Percentiles rank a stretch among this genome's conserved stretches.
phyloP scores from a whole-genome alignment of 139 green algal species.

The Spirogloea muscicola region DNA sequence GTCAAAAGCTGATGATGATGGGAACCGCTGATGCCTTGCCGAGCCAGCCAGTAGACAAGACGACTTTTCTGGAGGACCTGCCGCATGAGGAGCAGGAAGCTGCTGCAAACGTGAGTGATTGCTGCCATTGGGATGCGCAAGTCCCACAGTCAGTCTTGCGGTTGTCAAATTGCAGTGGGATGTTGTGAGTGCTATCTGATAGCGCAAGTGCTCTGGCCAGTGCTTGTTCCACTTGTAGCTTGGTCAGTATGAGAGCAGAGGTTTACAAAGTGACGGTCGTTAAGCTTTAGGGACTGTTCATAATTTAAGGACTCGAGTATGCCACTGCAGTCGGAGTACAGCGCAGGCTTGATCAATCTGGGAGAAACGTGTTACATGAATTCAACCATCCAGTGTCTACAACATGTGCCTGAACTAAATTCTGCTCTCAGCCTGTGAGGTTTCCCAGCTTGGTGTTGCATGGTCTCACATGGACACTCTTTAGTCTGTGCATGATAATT shows the following conservation, averaged over 20 bases:
- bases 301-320: too few relatives aligned
- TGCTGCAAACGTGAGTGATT: constrained; percentile 47
- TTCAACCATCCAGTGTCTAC: constrained; percentile 86
- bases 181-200: too few relatives aligned
- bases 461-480: too few relatives aligned
- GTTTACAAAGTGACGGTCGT: too few relatives aligned
- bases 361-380: constrained; percentile 99
- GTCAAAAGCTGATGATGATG: constrained; percentile 92
- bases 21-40: constrained; percentile 76
- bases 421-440: constrained; percentile 1
- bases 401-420: constrained; percentile 67
- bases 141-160: too few relatives aligned
- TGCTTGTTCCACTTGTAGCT: too few relatives aligned
- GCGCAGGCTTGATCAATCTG: constrained; percentile 84
- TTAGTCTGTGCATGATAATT: too few relatives aligned
- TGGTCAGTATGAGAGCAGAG: too few relatives aligned
- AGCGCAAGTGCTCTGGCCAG: too few relatives aligned
- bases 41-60: constrained; percentile 61
- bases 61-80: constrained; percentile 91
- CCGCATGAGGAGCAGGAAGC: constrained; percentile 76
- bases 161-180: too few relatives aligned
- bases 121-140: too few relatives aligned
- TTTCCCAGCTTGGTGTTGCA: too few relatives aligned
- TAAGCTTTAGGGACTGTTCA: background rate
- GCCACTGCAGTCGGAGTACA: constrained; percentile 70